Percentiles rank a stretch among this genome's conserved stretches.
phyloP scores from a whole-genome alignment of 805 yeast species.

The Citeromyces nyonsensis region DNA sequence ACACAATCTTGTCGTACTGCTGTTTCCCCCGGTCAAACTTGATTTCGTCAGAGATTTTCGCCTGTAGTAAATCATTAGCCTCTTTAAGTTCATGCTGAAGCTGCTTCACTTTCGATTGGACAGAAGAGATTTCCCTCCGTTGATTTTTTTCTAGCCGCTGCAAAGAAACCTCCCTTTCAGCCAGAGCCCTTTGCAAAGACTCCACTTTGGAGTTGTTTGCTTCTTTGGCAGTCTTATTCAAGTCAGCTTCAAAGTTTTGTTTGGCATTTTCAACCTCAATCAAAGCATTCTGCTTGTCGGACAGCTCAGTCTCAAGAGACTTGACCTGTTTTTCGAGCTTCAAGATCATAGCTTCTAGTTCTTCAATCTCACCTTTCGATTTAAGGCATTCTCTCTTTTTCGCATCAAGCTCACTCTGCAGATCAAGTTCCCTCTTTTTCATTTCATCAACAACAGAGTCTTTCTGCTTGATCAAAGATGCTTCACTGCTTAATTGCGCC shows the following conservation, averaged over 20 bases:
- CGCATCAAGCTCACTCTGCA: slow-evolving; percentile 19
- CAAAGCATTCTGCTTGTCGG: slow-evolving; percentile 5
- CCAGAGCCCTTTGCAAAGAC: no score
- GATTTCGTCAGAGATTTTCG: slow-evolving; percentile 23
- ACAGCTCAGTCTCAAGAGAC: slow-evolving; percentile 5
- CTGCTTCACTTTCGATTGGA: slow-evolving; percentile 7
- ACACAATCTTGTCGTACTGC: slow-evolving; percentile 21
- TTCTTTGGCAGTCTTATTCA: slow-evolving; percentile 5
- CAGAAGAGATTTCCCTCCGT: not conserved
- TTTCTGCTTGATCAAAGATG: slow-evolving; percentile 8
- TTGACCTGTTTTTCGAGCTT: slow-evolving; percentile 3
- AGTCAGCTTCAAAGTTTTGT: slow-evolving; percentile 2
- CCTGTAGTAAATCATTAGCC: slow-evolving; percentile 22
- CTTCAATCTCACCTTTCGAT: slow-evolving; percentile 10
- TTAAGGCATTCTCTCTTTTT: slow-evolving; percentile 12
- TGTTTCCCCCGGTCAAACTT: slow-evolving; percentile 28
- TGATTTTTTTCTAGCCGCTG: not conserved
- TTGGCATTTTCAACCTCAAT: no score
- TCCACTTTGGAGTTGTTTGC: slow-evolving; percentile 3
- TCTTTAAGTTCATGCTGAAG: slow-evolving; percentile 29
- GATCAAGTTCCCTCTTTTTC: slow-evolving; percentile 20
- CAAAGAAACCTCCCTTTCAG: not conserved
- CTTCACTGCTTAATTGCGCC: no score
- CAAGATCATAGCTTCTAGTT: slow-evolving; percentile 1
- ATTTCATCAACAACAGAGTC: slow-evolving; percentile 24